These are phyloP conservation scores for Fusarium floridanum DNA, from an alignment of 2,329 filamentous ascomycete species.

Conservation along the genomic window DNA sequence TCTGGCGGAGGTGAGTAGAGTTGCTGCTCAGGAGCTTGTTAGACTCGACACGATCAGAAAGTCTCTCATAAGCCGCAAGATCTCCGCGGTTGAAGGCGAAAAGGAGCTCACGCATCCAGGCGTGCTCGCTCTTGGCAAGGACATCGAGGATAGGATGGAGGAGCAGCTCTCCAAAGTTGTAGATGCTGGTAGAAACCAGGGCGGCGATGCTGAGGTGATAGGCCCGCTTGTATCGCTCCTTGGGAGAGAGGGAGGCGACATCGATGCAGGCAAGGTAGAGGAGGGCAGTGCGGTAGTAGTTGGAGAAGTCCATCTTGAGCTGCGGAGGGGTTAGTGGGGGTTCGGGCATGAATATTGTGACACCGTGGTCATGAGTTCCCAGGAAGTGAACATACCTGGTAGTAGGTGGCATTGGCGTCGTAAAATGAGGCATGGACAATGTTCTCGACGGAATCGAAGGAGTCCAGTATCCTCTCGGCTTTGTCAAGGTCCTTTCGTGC, in stretches of 20 bases:
- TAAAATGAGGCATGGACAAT: slow-evolving; percentile 98
- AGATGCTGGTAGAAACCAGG: slow-evolving; percentile 93
- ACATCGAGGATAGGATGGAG: slow-evolving; percentile 95
- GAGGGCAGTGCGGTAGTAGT: slow-evolving; percentile 97
- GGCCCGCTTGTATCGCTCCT: slow-evolving; percentile 84
- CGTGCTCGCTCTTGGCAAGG: slow-evolving; percentile 75
- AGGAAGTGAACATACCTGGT: slow-evolving; percentile 69
- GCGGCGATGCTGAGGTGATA: slow-evolving; percentile 95
- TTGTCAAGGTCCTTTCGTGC: slow-evolving; percentile 88
- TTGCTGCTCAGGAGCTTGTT: slow-evolving; percentile 85
- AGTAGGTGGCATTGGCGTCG: slow-evolving; percentile 93
- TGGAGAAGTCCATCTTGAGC: slow-evolving; percentile 89
- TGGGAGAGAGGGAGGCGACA: slow-evolving; percentile 76
- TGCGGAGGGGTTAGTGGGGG: slow-evolving; percentile 54
- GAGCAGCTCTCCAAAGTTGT: slow-evolving; percentile 99
- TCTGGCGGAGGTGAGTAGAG: slow-evolving; percentile 89
- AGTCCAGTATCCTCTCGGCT: slow-evolving; percentile 88
- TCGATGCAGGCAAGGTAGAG: slow-evolving; percentile 98
- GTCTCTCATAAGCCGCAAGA: slow-evolving; percentile 84
- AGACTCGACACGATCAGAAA: slow-evolving; percentile 84
- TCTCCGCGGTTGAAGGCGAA: slow-evolving; percentile 98
- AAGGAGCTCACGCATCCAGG: slow-evolving; percentile 94
- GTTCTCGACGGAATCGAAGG: slow-evolving; percentile 94
- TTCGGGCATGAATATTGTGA: neutral
- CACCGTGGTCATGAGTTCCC: neutral